Evolutionary conservation across 176 grass and related monocot genomes (phyloP).

Genomic region (Panicum miliaceum): DNA sequence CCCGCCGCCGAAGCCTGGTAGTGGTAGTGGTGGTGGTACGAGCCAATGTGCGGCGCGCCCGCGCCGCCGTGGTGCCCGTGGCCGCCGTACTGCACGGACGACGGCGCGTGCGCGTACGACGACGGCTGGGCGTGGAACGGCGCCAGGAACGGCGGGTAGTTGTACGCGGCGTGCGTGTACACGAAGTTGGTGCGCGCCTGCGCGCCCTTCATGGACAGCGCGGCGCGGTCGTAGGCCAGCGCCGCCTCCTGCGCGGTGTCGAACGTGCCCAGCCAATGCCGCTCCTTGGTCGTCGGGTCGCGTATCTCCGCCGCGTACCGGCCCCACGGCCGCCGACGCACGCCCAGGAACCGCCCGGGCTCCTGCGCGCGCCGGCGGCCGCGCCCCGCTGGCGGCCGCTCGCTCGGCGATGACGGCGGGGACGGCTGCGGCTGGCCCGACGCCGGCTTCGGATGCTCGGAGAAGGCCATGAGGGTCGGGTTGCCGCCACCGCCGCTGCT

Average conservation of each 20-base stretch:
- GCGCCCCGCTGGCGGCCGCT: constrained; percentile 25
- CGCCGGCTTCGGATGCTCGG: constrained; percentile 47
- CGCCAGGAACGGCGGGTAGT: constrained; percentile 67
- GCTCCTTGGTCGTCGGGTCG: constrained; percentile 93
- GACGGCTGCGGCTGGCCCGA: constrained; percentile 36
- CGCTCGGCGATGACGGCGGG: constrained; percentile 57
- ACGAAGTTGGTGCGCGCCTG: constrained; percentile 98
- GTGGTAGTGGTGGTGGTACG: constrained; percentile 7
- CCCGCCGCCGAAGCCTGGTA: neutral
- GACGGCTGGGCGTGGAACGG: constrained; percentile 61
- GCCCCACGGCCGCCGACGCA: constrained; percentile 85
- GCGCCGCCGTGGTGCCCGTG: constrained; percentile 34
- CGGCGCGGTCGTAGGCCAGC: constrained; percentile 93
- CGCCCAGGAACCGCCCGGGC: constrained; percentile 93
- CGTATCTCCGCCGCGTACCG: constrained; percentile 98
- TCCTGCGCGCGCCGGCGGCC: constrained; percentile 67
- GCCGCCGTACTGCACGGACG: constrained; percentile 45
- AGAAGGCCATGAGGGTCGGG: constrained; percentile 57
- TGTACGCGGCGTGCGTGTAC: constrained; percentile 66
- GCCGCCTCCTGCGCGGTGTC: constrained; percentile 99
- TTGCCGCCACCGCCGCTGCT: constrained; percentile 22
- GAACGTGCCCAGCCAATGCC: constrained; percentile 98
- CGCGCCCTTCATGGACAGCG: constrained; percentile 95
- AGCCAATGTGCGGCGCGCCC: constrained; percentile 46
- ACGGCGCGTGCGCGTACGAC: constrained; percentile 40